Percentiles rank a stretch among this genome's conserved stretches.
phyloP scores from a whole-genome alignment of 2,329 filamentous ascomycete species.

The Torrubiellomyces zombiae region DNA sequence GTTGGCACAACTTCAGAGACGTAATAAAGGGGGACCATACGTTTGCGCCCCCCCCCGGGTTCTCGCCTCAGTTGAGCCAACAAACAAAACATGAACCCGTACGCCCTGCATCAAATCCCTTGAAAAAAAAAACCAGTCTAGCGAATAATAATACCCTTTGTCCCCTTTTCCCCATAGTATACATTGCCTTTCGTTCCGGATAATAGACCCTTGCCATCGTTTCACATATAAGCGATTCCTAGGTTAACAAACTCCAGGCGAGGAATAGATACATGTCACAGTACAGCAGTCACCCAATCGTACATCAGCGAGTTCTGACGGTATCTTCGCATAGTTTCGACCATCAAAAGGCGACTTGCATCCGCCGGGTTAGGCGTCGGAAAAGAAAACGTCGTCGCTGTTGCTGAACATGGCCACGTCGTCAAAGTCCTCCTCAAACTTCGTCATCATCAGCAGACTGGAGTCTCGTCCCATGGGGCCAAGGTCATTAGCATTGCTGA shows the following conservation, averaged over 20 bases:
- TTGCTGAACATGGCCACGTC: slow-evolving; percentile 34
- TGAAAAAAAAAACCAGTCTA: slow-evolving; percentile 1
- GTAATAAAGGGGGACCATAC: slow-evolving; percentile 1
- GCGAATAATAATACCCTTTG: background rate
- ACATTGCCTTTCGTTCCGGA: slow-evolving; percentile 1
- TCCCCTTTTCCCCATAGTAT: slow-evolving; percentile 3
- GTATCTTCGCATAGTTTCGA: slow-evolving; percentile 2
- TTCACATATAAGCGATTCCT: slow-evolving; percentile 1
- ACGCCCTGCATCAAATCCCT: slow-evolving; percentile 5
- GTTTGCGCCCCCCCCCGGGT: slow-evolving; percentile 2
- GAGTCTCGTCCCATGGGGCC: slow-evolving; percentile 27
- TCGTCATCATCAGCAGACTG: slow-evolving; percentile 31
- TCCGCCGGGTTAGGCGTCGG: slow-evolving; percentile 12
- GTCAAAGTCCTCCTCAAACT: slow-evolving; percentile 38
- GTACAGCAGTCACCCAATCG: slow-evolving; percentile 1
- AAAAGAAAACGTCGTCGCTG: slow-evolving; percentile 36
- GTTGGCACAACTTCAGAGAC: slow-evolving; percentile 5
- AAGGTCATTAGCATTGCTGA: slow-evolving; percentile 24
- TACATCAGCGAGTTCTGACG: slow-evolving; percentile 5
- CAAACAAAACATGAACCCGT: slow-evolving; percentile 7
- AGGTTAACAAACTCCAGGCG: background rate
- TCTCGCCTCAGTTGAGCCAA: slow-evolving; percentile 1
- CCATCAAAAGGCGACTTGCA: background rate
- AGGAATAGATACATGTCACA: slow-evolving; percentile 1
- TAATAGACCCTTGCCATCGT: background rate